Base-by-base conservation (phyloP, 2,329 filamentous ascomycete species). In the Colletotrichum siamense region DNA sequence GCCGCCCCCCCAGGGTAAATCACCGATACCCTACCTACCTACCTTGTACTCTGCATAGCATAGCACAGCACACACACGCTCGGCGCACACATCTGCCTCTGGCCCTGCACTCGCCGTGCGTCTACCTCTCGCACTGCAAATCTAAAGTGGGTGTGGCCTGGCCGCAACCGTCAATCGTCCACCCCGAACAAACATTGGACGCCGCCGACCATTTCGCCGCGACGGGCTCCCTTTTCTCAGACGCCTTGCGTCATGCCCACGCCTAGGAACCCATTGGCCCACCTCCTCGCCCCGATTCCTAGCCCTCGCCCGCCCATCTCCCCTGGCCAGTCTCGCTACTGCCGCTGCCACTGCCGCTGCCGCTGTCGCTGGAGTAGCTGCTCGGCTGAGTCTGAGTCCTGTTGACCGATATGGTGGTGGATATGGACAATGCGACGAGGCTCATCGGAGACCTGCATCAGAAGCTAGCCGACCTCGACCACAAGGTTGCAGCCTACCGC, bases 381-480 rank as follows among this genome's bases (percentile, higher is more conserved):
- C 32, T 70, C 62, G 55, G 34, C 18, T 32, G 28, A 44, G 44
- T 52, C 61, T 32, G 18, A 44, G 44, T 52, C 52, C 26, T 62
- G 26, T 61, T 49, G 49, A 73, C 55, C 73, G 70, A 76, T 64
- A 76, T 76, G 73, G 73, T 73, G 63, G 73, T 65, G 66, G 64
- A 63, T 44, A 90, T 89, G 88, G 86, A 89, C 80, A 87, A 89
- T 82, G 84, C 77, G 69, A 87, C 86, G 79, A 87, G 81, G 79
- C 86, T 91, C 77, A 85, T 90, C 78, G 85, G 87, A 72, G 87
- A 89, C 83, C 87, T 92, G 81, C 86, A 88, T 79, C 84, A 83
- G 80, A 90, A 89, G 86, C 89, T 91, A 78, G 84, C 83, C 80
- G 87, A 91, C 79, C 89, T 93, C 69, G 90, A 93, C 80, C 84